Base-by-base conservation (phyloP, 2,329 filamentous ascomycete species). In the Aspergillus piperis region DNA sequence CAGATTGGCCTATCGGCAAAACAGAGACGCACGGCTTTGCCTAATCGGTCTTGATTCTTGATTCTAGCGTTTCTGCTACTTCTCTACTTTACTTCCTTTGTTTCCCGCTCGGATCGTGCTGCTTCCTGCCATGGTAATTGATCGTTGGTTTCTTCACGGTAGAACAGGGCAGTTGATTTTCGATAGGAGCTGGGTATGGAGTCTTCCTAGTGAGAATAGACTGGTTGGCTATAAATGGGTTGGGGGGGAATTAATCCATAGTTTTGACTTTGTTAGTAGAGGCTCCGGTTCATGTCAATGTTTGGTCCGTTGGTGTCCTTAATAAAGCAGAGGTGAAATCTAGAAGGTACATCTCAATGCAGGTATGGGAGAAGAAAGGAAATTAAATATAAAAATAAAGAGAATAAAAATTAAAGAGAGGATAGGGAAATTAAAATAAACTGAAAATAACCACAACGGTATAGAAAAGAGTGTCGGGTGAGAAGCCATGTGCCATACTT, bases 401-500 rank as follows among this genome's bases (percentile, higher is more conserved):
- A 51, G 39, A 52, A 36, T n/a, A 27, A 39, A 54, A 42, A 23
- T 23, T 23, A 21, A 27, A 19, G n/a, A 57, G 23, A 11, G 11
- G n/a, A 54, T 3, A 32, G 32, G 54, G 55, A 47, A 58, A 55
- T 52, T 19, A 27, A 39, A 47, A 38, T 15, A 36, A 38, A 54
- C 8, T 11, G 49, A 58, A 23, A 27, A 54, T 19, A 27, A 48
- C 8, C 6, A 39, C 17, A 36, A 62, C 17, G 19, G 27, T 50
- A 50, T 17, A 36, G 27, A 21, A 44, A 17, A 36, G 50, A 8
- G 11, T 17, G 36, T 21, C 39, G 39, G 21, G 17, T 36, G 13
- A 44, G 11, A 25, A 25, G 53, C 59, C 59, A 63, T 61, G 59
- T 61, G 59, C 59, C 48, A 57, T 53, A 30, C 27, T 30, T 30